Base-by-base conservation (phyloP, 331 rosid genomes). In the Prunus yedoensis region DNA sequence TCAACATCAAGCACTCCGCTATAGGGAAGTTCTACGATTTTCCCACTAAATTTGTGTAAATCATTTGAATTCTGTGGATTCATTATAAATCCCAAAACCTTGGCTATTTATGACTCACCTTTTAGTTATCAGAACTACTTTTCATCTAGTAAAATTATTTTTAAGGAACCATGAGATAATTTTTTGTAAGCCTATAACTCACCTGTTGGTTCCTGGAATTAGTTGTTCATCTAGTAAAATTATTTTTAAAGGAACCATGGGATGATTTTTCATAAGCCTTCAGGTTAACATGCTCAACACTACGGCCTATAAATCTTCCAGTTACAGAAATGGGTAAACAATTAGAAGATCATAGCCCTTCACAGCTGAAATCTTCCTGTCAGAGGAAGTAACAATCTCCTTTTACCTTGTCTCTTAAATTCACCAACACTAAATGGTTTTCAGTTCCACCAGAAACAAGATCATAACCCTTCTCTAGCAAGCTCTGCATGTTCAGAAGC, bases 361-460 rank as follows among this genome's bases (percentile, higher is more conserved):
- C 66, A 14, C 25, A 5, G 23, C 25, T 58, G 32, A 27, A 63
- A 63, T 32, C 23, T 32, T 63, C 68, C 47, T 32, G 54, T 6
- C 70, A 69, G 53, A 75, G 28, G 27, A 81, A 77, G 61, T 54
- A 74, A 70, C 11, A 60, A 66, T 51, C 56, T 62, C 64, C 59
- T 6, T 59, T 70, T 85, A 93, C 98, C 98, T 89, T 86, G 86
- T 89, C 83, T 81, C 91, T 86, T 66, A 93, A 81, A 86, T 93
- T 93, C 76, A 93, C 98, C 27, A 93, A 79, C 74, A 91, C 94
- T 69, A 93, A 80, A 82, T 93, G 98, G 88, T 91, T 93, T 21
- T 93, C 98, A 1, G 98, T 91, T 82, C 98, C 98, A 75, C 95
- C 98, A 70, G 98, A 93, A 63, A 93, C 98, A 78, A 91, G 94